Evolutionary conservation across 768 basidiomycete genomes (phyloP), one percentile per base, ranked within the genome.

Genomic region (Boletus fagicola): DNA sequence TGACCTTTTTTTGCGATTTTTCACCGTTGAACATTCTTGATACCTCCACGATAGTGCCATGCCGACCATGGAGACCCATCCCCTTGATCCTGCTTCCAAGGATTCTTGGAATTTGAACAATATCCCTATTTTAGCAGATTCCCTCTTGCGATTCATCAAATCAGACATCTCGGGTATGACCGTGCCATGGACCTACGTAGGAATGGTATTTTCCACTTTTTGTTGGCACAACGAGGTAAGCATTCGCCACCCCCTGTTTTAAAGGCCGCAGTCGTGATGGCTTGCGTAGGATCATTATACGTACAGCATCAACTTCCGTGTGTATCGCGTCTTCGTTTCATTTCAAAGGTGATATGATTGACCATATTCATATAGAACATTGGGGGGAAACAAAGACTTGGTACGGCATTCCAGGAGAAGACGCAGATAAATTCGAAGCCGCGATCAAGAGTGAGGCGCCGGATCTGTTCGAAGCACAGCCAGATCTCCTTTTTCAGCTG

Each of bases 351-450:
- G 62, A 66, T 18, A 60, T 67, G 60, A 68, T 66, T 68, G 67
- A 62, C 70, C 57, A 53, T 45, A 57, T 47, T 60, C 57, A 59
- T 62, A 31, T 62, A 95, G 94, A 96, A 90, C 94, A 98, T 71
- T 98, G 94, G 92, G 97, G 97, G 30, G 96, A 97, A 71, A 96
- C 96, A 35, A 99, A 99, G 79, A 99, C 96, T 0, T 99, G 97
- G 97, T 99, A 99, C 73, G 95, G 95, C 49, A 90, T 98, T 43
- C 96, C 97, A 8, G 96, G 91, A n/a, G 84, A 85, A 49, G 92
- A 97, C 65, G 94, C 95, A 28, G 92, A 92, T 63, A 92, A 92
- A 72, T 98, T 99, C 68, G 97, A 99, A 74, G 87, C 89, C 30
- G 96, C 96, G 26, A 97, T 99, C 72, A 88, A 87, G 74, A 81